Percentiles rank a stretch among this genome's conserved stretches.
These are phyloP conservation scores for Metschnikowia kunwiensis DNA, from an alignment of 805 yeast genomes.

Conservation along the genomic window DNA sequence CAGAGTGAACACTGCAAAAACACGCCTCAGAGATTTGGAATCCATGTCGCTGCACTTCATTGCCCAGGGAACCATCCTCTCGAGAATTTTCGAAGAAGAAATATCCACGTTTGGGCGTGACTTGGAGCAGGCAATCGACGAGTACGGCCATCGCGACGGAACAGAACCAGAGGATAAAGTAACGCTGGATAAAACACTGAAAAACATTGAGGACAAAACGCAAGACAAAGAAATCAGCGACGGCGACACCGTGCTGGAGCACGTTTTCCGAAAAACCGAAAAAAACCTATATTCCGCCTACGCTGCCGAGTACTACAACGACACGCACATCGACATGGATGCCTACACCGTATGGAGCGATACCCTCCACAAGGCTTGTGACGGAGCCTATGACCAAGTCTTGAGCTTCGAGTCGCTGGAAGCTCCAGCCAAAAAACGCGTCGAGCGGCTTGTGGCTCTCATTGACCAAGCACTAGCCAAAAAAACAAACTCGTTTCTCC, in stretches of 20 bases:
- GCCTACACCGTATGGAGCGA: background rate
- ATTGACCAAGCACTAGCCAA: background rate
- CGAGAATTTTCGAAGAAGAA: background rate
- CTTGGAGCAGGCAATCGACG: too few species aligned
- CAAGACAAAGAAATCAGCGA: too few species aligned
- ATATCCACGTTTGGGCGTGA: too few species aligned
- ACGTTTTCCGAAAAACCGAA: background rate
- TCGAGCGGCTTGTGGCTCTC: background rate
- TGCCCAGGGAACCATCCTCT: conserved; percentile 1
- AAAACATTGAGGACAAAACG: too few species aligned
- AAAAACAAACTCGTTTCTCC: background rate
- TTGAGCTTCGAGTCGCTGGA: background rate
- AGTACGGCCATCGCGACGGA: too few species aligned
- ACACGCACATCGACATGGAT: background rate
- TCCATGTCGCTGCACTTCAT: background rate
- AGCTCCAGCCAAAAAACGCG: background rate
- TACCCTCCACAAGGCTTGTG: background rate
- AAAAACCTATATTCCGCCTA: background rate
- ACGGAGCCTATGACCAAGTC: background rate
- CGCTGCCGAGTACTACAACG: background rate
- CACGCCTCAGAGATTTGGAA: background rate
- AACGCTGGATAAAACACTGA: too few species aligned
- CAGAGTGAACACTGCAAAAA: background rate
- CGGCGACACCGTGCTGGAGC: background rate
- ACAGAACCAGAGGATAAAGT: too few species aligned